Base-by-base conservation (phyloP, 768 basidiomycete genomes). In the Pleurotus pulmonarius region DNA sequence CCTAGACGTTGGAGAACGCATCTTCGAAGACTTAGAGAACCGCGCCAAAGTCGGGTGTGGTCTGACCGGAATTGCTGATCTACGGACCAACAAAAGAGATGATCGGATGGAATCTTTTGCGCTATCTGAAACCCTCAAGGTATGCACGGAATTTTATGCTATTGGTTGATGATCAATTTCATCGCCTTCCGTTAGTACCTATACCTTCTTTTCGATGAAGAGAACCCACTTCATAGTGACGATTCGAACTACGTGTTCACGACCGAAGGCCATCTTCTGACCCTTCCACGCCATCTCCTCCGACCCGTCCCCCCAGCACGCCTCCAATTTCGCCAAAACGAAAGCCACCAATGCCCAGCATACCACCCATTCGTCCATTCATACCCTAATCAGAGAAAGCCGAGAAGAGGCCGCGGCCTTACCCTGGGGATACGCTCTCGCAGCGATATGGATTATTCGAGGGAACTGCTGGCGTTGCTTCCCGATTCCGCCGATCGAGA, bases 41-140 rank as follows among this genome's bases (percentile, higher is more conserved):
- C 81, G 94, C 46, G 77, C 92, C 15, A 90, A 86, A 69, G 92
- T 94, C 3, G 78, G 82, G 9, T 98, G 96, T 67, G 96, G 96
- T 1, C 76, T 98, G 45, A 81, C 89, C 4, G 87, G 91, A 6
- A 85, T 98, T 56, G 76, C 79, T 61, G 90, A 97, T 69, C 79
- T 98, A 2, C 77, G 87, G 41, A 85, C 77, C 26, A 90, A 92
- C 61, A 76, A 84, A 63, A 83, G 82, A 15, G 93, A 95, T 60
- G 93, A 98, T 64, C 83, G 96, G 58, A 98, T 98, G 97, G 97
- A 98, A 69, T 93, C 90, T 4, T 99, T 98, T 69, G 85, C 85
- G n/a, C 77, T 98, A 29, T 94, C 92, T 3, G 95, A 96, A 72
- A 94, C 94, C 0, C 73, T 97, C 46, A 96, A 95, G 80, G 93